Percentiles rank a stretch among this genome's conserved stretches.
Evolutionary conservation across 2,329 filamentous ascomycete genomes (phyloP).

Genomic region (Talaromyces rugulosus): DNA sequence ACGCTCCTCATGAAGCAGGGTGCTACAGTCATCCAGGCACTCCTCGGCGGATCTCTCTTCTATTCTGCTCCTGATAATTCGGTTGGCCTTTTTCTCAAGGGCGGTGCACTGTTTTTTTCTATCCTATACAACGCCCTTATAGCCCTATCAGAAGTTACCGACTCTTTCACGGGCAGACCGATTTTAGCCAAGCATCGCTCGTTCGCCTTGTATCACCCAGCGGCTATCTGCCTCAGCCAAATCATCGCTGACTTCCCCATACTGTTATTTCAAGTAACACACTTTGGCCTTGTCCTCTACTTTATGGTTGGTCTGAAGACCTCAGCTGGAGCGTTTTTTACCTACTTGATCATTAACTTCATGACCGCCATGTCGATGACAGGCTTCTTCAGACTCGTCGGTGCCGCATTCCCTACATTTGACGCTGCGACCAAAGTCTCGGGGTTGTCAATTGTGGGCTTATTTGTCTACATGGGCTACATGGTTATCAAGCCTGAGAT

Average conservation of each 20-base stretch:
- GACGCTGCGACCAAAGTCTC: conserved; percentile 55
- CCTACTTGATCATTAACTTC: conserved; percentile 76
- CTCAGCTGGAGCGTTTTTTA: conserved; percentile 74
- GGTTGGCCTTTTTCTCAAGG: conserved; percentile 70
- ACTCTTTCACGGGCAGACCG: conserved; percentile 79
- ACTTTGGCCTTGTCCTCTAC: conserved; percentile 77
- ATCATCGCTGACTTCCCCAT: conserved; percentile 85
- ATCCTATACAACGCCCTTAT: conserved; percentile 81
- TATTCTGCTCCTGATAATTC: conserved; percentile 67
- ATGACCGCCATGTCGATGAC: conserved; percentile 72
- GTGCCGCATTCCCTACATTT: conserved; percentile 64
- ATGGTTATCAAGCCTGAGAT: conserved; percentile 53
- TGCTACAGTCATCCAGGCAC: conserved; percentile 69
- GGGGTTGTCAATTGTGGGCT: conserved; percentile 43
- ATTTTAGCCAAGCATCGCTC: conserved; percentile 87
- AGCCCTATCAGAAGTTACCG: conserved; percentile 77
- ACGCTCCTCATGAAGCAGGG: conserved; percentile 62
- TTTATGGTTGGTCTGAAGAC: conserved; percentile 81
- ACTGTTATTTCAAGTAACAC: conserved; percentile 66
- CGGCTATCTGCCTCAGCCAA: conserved; percentile 76
- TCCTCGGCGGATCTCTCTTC: conserved; percentile 78
- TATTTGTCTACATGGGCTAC: conserved; percentile 49
- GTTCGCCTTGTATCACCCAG: conserved; percentile 92
- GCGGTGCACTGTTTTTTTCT: conserved; percentile 80
- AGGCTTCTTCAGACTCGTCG: conserved; percentile 79